These are phyloP conservation scores for Cicer pinnatifidum DNA, from an alignment of 306 rosid species.

Conservation along the genomic window DNA sequence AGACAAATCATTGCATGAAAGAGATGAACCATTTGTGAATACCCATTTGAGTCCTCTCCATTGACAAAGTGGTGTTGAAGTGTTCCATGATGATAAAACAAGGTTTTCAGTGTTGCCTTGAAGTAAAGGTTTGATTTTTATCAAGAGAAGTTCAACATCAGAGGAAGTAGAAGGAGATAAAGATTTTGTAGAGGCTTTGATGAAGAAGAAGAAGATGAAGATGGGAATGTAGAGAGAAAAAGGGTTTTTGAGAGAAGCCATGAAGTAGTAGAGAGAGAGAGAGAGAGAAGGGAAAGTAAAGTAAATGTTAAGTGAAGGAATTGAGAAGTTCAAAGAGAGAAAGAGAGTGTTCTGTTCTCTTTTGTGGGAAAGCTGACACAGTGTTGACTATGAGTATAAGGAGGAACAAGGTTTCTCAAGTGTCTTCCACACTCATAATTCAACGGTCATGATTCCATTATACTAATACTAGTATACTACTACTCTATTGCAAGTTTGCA, in stretches of 20 bases:
- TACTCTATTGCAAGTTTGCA: constrained; percentile 3
- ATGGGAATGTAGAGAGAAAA: constrained; percentile 52
- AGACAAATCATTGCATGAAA: constrained; percentile 68
- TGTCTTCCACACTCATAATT: constrained; percentile 12
- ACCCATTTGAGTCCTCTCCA: constrained; percentile 99
- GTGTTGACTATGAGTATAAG: constrained; percentile 60
- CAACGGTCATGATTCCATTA: constrained; percentile 54
- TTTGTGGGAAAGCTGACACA: constrained; percentile 71
- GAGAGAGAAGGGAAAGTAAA: neutral
- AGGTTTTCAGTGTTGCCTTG: constrained; percentile 75
- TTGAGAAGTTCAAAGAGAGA: constrained; percentile 53
- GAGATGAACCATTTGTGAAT: constrained; percentile 62
- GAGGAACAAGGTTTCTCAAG: constrained; percentile 20
- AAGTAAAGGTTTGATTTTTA: constrained; percentile 70
- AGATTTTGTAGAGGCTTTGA: constrained; percentile 10
- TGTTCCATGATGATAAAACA: constrained; percentile 83
- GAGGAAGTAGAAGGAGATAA: constrained; percentile 53
- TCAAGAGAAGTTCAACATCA: constrained; percentile 75
- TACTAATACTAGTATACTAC: neutral
- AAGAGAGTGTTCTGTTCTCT: constrained; percentile 37
- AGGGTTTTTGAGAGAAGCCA: constrained; percentile 51
- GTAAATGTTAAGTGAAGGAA: constrained; percentile 22
- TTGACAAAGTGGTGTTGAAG: constrained; percentile 77
- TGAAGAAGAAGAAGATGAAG: constrained; percentile 43
- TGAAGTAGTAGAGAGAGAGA: constrained; percentile 48